A percentile compares a stretch with the other conserved stretches of the same genome.
Evolutionary conservation across 2,329 filamentous ascomycete species (phyloP).

Genomic region (Aspergillus sclerotialis): DNA sequence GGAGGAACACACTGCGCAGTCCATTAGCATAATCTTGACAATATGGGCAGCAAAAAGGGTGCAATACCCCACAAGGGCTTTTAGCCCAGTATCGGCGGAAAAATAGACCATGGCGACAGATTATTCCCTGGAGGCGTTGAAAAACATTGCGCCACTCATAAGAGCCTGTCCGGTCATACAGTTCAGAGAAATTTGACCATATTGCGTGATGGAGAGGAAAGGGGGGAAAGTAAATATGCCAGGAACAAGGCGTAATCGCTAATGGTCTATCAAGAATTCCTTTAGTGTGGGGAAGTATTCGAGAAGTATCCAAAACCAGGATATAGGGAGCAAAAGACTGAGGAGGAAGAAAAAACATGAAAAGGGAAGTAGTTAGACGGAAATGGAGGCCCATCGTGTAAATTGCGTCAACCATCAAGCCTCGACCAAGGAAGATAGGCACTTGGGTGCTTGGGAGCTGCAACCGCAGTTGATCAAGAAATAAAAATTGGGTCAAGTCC

Average conservation of each 20-base stretch:
- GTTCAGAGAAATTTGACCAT: slow-evolving; percentile 1
- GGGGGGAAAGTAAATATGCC: slow-evolving; percentile 3
- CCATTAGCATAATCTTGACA: slow-evolving; percentile 11
- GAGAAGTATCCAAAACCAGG: no score
- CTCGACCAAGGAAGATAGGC: neutral
- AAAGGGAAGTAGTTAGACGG: neutral
- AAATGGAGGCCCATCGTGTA: neutral
- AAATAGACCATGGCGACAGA: slow-evolving; percentile 20
- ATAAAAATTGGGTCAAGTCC: neutral
- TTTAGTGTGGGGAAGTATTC: no score
- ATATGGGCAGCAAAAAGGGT: slow-evolving; percentile 1
- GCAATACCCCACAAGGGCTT: slow-evolving; percentile 27
- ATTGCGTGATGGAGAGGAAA: slow-evolving; percentile 3
- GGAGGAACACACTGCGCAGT: slow-evolving; percentile 20
- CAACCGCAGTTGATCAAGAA: neutral
- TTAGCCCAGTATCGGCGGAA: slow-evolving; percentile 23
- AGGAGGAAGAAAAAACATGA: neutral
- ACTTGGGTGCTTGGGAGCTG: no score
- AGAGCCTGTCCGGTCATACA: slow-evolving; percentile 5
- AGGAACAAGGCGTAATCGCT: no score
- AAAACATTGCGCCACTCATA: slow-evolving; percentile 8
- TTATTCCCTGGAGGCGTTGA: slow-evolving; percentile 4
- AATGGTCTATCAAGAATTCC: no score
- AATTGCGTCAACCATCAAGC: neutral
- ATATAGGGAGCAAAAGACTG: neutral